phyloP scores from a whole-genome alignment of 2,329 filamentous ascomycete species.

The Neurospora sp. region DNA sequence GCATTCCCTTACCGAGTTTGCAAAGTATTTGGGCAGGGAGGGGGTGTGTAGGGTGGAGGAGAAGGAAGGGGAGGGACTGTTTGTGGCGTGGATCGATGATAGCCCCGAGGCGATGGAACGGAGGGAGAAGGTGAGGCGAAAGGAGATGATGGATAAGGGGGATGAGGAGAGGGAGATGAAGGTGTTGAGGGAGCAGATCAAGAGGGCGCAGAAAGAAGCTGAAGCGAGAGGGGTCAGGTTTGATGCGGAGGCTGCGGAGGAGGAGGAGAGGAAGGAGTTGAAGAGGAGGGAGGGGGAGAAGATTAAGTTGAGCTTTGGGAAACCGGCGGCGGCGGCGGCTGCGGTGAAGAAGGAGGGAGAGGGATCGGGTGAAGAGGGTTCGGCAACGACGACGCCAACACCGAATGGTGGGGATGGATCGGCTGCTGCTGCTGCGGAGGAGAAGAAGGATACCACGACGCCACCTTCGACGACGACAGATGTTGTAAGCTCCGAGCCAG shows the following conservation, averaged over 20 bases:
- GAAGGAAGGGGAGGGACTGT: constrained; percentile 64
- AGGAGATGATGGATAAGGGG: constrained; percentile 78
- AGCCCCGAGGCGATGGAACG: constrained; percentile 74
- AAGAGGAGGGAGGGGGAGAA: constrained; percentile 64
- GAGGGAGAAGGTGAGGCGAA: constrained; percentile 70
- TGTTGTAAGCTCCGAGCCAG: neutral
- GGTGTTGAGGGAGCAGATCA: constrained; percentile 75
- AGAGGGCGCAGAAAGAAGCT: constrained; percentile 55
- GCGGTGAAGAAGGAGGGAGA: constrained; percentile 6
- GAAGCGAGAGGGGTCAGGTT: constrained; percentile 34
- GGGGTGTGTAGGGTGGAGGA: constrained; percentile 87
- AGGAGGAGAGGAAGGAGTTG: constrained; percentile 35
- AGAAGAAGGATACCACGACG: neutral
- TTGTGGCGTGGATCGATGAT: constrained; percentile 86
- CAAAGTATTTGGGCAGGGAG: constrained; percentile 75
- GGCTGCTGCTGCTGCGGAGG: neutral
- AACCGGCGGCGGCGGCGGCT: constrained; percentile 16
- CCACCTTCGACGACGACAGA: neutral
- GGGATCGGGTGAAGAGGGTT: neutral
- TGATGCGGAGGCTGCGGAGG: constrained; percentile 27
- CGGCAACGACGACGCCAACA: neutral
- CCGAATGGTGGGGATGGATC: neutral
- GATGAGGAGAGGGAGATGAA: constrained; percentile 84
- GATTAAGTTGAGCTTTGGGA: constrained; percentile 60
- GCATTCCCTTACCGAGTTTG: constrained; percentile 81